A percentile compares a stretch with the other conserved stretches of the same genome.
phyloP scores from a whole-genome alignment of 2,329 filamentous ascomycete genomes.

The Colletotrichum tamarilloi region DNA sequence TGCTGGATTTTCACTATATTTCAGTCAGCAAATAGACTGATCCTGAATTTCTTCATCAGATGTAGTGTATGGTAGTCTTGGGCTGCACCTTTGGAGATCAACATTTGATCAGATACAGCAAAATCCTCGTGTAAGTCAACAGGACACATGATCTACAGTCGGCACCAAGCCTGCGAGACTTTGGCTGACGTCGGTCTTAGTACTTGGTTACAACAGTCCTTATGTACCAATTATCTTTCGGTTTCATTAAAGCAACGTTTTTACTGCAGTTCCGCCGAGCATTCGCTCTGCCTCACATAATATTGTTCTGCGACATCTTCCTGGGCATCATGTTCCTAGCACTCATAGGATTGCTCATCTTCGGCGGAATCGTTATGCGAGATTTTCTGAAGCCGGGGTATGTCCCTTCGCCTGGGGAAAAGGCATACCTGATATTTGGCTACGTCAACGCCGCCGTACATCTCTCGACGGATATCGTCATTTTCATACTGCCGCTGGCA shows the following conservation, averaged over 20 bases:
- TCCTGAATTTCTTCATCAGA: background rate
- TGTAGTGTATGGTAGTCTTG: background rate
- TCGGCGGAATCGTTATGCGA: background rate
- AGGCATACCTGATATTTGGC: background rate
- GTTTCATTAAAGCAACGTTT: slow-evolving; percentile 47
- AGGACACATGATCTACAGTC: background rate
- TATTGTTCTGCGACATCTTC: slow-evolving; percentile 15
- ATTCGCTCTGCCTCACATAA: slow-evolving; percentile 33
- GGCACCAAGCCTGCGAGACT: background rate
- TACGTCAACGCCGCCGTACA: slow-evolving; percentile 9
- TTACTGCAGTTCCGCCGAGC: slow-evolving; percentile 50
- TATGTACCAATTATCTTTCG: slow-evolving; percentile 43
- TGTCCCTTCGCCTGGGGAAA: background rate
- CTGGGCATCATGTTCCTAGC: background rate
- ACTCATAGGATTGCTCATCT: background rate
- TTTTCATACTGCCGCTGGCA: slow-evolving; percentile 31
- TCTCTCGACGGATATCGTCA: slow-evolving; percentile 31
- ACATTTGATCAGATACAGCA: background rate
- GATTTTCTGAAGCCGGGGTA: background rate
- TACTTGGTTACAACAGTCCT: slow-evolving; percentile 38
- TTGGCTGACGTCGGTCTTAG: background rate
- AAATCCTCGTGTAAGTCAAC: background rate
- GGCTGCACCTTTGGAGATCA: background rate
- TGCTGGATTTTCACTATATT: no score
- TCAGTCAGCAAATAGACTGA: background rate